phyloP scores from a whole-genome alignment of 331 rosid genomes.

The Telfairia occidentalis region DNA sequence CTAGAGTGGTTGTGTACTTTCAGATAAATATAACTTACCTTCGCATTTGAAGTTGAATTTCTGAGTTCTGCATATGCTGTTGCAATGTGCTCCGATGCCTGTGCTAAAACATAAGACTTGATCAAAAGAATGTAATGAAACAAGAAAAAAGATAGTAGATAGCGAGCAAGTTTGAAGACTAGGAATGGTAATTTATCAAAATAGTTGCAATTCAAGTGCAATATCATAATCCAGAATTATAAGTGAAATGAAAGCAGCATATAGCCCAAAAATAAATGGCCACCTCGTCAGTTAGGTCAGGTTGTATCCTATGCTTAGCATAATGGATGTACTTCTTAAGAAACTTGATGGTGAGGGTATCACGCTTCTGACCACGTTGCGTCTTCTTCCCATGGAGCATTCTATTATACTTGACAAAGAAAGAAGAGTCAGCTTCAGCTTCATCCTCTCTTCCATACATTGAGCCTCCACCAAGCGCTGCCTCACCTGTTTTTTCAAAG shows the following conservation, averaged over 20 bases:
- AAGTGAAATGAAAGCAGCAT: not conserved
- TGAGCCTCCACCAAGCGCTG: slow-evolving; percentile 49
- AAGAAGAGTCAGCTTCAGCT: slow-evolving; percentile 53
- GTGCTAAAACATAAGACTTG: slow-evolving; percentile 15
- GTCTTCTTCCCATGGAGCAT: slow-evolving; percentile 85
- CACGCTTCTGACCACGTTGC: slow-evolving; percentile 61
- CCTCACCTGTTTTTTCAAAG: slow-evolving; percentile 46
- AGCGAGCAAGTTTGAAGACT: not conserved
- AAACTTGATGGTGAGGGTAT: slow-evolving; percentile 81
- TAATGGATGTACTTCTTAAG: slow-evolving; percentile 94
- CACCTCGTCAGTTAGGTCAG: slow-evolving; percentile 91
- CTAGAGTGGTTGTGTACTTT: not conserved
- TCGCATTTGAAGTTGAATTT: slow-evolving; percentile 59
- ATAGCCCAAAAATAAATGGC: not conserved
- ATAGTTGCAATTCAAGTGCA: not conserved
- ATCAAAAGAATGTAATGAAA: slow-evolving; percentile 1
- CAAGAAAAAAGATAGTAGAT: not conserved
- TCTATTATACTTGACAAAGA: slow-evolving; percentile 79
- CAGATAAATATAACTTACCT: slow-evolving; percentile 31
- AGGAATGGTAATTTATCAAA: not conserved
- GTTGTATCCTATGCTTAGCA: slow-evolving; percentile 97
- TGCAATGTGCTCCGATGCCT: slow-evolving; percentile 95
- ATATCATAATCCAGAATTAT: not conserved
- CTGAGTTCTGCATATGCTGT: slow-evolving; percentile 93
- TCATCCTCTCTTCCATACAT: slow-evolving; percentile 86